These are phyloP conservation scores for Aquilaria sinensis DNA, from an alignment of 345 rosid species.

Conservation along the genomic window DNA sequence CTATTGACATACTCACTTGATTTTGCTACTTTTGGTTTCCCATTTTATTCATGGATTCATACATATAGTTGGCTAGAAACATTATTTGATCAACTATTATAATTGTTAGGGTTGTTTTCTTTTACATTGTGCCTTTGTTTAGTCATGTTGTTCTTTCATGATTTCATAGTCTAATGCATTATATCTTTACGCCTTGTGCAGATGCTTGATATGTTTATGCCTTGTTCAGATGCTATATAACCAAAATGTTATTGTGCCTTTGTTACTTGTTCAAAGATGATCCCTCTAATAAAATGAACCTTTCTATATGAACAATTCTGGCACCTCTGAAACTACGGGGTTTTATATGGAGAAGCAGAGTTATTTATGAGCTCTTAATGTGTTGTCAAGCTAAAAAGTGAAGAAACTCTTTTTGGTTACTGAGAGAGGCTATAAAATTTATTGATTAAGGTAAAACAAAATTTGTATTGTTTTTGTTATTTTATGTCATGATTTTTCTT, in stretches of 20 bases:
- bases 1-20: not conserved
- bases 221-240: too few relatives aligned
- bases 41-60: not conserved
- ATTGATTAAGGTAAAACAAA: conserved; percentile 7
- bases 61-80: not conserved
- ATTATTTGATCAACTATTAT: too few relatives aligned
- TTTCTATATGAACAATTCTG: too few relatives aligned
- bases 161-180: too few relatives aligned
- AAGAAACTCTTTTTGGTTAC: not conserved
- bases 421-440: not conserved
- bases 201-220: too few relatives aligned
- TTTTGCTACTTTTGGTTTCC: not conserved
- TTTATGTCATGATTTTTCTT: conserved; percentile 11
- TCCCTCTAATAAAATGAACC: too few relatives aligned
- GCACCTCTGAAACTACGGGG: too few relatives aligned
- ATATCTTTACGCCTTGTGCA: too few relatives aligned
- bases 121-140: not conserved
- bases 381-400: not conserved
- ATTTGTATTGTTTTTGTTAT: conserved; percentile 7
- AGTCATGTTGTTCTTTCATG: not conserved
- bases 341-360: too few relatives aligned
- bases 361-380: too few relatives aligned
- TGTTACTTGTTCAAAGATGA: too few relatives aligned
- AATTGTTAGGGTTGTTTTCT: not conserved
- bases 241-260: too few relatives aligned